Base-by-base conservation (phyloP, 176 grass and related monocot species). In the Aegilops longissima region DNA sequence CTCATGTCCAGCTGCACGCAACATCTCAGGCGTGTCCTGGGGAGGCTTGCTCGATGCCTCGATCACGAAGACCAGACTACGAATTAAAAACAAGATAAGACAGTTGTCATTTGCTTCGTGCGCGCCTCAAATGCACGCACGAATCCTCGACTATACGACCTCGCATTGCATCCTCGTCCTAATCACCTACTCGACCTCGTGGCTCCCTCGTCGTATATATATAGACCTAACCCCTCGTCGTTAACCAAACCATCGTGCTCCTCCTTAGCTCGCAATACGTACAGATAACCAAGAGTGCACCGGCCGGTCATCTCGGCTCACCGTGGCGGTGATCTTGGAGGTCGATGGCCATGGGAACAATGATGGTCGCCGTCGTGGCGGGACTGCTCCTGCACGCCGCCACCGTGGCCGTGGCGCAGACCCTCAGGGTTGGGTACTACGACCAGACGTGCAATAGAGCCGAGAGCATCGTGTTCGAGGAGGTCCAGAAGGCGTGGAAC, bases 391-490 rank as follows among this genome's bases (percentile, higher is more conserved):
- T 89, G 83, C 83, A 85, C 5, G 77, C 27, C 1, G 63, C 70
- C 29, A 1, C 5, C 25, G 70, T 81, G 23, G 51, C 71, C 64
- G 89, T 83, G 0, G 89, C 80, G 56, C 84, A 87, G 75, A 67
- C 58, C 4, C 86, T 92, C 33, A 42, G 1, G n/a, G 18, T 9
- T 17, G 82, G n/a, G 42, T 89, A 36, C 72, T 92, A 92, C 78
- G 1, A 23, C 83, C 62, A 49, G 51, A 79, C 71, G 23, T 92
- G 90, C 78, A 82, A n/a, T 44, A 33, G 6, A 31, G 86, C 79
- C 27, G 78, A 92, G 54, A 10, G 39, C 78, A 80, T 92, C 78
- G 73, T 89, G 47, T 75, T 61, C 56, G 77, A 89, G 8, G 86
- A 85, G 77, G 78, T 89, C 23, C 38, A 36, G 72, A 88, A 79